Evolutionary conservation across 306 rosid genomes (phyloP).

Genomic region (Malus sylvestris): DNA sequence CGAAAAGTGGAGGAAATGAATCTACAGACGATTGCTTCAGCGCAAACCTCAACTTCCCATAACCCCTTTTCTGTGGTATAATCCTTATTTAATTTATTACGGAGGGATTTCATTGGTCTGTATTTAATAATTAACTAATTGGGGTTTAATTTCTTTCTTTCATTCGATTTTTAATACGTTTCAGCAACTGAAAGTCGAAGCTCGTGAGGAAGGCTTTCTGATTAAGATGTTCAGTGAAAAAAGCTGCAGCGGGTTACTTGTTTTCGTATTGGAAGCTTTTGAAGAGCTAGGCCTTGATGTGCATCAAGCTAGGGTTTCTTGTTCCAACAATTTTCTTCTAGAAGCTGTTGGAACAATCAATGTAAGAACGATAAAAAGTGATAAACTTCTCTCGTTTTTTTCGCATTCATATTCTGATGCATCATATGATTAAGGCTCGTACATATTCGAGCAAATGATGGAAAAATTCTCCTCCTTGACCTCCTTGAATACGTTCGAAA

Average conservation of each 20-base stretch:
- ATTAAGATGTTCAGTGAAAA: constrained; percentile 38
- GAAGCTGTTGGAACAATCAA: constrained; percentile 36
- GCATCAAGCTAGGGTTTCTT: constrained; percentile 67
- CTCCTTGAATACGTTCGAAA: not conserved
- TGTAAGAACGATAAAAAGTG: not conserved
- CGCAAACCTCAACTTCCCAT: constrained; percentile 1
- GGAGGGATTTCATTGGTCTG: not conserved
- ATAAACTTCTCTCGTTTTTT: not conserved
- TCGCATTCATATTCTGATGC: not conserved
- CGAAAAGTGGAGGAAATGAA: constrained; percentile 15
- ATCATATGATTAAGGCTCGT: not conserved
- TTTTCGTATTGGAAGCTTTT: constrained; percentile 55
- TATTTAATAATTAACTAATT: not conserved
- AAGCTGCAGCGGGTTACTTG: constrained; percentile 48
- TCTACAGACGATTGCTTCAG: constrained; percentile 2
- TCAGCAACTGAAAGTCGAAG: constrained; percentile 40
- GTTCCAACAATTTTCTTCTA: constrained; percentile 35
- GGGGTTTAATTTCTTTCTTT: not conserved
- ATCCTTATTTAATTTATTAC: not conserved
- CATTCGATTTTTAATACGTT: too few species aligned
- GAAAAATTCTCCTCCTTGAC: not conserved
- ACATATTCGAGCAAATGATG: not conserved
- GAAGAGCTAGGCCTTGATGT: constrained; percentile 61
- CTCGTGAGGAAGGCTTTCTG: constrained; percentile 30
- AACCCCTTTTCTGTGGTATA: constrained; percentile 42